Percentiles rank a stretch among this genome's conserved stretches.
phyloP scores from a whole-genome alignment of 2,329 filamentous ascomycete genomes.

The Beauveria australis region DNA sequence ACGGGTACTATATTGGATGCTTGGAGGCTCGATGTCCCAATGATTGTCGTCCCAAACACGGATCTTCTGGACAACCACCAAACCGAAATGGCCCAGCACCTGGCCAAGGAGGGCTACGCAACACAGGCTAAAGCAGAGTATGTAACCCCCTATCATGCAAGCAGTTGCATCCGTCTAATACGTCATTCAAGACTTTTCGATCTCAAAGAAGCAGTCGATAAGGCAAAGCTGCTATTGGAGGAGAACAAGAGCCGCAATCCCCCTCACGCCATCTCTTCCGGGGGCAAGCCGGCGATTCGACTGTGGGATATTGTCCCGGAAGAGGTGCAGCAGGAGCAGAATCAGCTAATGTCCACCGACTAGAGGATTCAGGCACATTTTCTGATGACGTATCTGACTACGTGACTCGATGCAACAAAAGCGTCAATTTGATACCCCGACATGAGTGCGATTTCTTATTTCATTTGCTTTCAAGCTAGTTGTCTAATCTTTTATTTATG shows the following conservation, averaged over 20 bases:
- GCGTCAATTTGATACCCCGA: conserved; percentile 4
- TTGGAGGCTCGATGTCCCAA: conserved; percentile 60
- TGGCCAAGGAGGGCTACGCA: conserved; percentile 68
- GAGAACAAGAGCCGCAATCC: conserved; percentile 29
- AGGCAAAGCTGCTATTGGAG: conserved; percentile 27
- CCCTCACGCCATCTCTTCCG: conserved; percentile 19
- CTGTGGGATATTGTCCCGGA: conserved; percentile 27
- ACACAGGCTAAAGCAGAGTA: conserved; percentile 63
- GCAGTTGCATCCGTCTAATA: not conserved
- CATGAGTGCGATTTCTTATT: not conserved
- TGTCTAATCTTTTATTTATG: not conserved
- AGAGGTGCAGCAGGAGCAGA: conserved; percentile 28
- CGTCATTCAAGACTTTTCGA: conserved; percentile 19
- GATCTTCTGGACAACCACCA: conserved; percentile 85
- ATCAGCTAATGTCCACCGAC: conserved; percentile 30
- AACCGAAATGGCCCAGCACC: conserved; percentile 70
- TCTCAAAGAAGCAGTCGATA: conserved; percentile 29
- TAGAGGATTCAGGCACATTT: conserved; percentile 19
- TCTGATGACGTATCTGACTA: not conserved
- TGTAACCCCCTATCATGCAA: conserved; percentile 16
- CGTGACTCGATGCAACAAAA: not conserved
- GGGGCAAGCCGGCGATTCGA: conserved; percentile 17
- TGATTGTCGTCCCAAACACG: conserved; percentile 87
- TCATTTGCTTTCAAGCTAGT: not conserved
- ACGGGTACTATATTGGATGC: conserved; percentile 85